Conservation (phyloP, 345 rosid genomes). For the Diplotaxis tenuifolia region DNA sequence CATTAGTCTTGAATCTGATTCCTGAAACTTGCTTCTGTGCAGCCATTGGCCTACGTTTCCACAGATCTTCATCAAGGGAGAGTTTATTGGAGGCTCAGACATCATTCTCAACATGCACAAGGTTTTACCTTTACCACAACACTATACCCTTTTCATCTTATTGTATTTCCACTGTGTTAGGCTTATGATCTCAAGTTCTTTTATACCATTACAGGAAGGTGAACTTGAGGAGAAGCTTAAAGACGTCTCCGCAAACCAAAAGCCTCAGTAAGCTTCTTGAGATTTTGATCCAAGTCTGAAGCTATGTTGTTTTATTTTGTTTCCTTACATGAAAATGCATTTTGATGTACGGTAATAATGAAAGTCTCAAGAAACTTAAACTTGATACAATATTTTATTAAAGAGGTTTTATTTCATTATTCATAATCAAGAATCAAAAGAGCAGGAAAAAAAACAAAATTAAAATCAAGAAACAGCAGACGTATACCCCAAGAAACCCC, state of each 20-base stretch:
- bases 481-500: constrained; percentile 37
- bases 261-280: constrained; percentile 29
- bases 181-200: not conserved
- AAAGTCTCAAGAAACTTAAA: constrained; percentile 18
- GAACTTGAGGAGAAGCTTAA: constrained; percentile 83
- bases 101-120: constrained; percentile 87
- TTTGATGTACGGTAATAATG: constrained; percentile 23
- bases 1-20: not conserved
- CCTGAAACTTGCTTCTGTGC: constrained; percentile 24
- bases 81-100: constrained; percentile 94
- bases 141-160: not conserved
- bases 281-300: not conserved
- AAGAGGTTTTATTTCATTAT: constrained; percentile 15
- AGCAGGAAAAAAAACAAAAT: constrained; percentile 3
- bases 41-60: constrained; percentile 99
- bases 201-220: constrained; percentile 53
- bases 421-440: constrained; percentile 33
- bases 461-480: constrained; percentile 20
- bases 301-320: constrained; percentile 20
- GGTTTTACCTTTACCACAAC: constrained; percentile 43
- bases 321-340: not conserved
- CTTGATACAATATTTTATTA: not conserved
- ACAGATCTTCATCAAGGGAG: constrained; percentile 88
- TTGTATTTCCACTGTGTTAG: not conserved
- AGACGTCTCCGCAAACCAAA: constrained; percentile 41